Conservation (phyloP, 352 stramenopile species). For the Pythium grandisporangium region DNA sequence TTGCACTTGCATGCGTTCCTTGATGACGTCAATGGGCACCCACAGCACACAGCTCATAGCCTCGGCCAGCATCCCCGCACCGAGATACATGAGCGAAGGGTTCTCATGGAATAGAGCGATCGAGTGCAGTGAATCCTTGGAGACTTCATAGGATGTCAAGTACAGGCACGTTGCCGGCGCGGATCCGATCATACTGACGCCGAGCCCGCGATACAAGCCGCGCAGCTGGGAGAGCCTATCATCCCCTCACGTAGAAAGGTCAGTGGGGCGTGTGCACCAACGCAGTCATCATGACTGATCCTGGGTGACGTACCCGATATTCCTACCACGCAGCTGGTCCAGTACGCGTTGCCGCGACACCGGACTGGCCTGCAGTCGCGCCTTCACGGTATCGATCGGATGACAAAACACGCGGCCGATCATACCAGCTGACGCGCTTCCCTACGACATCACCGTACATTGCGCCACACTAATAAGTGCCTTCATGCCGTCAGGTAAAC, state of each 20-base stretch:
- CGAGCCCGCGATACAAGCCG: conserved; percentile 93
- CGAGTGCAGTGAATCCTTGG: conserved; percentile 41
- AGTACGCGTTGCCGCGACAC: too few relatives aligned
- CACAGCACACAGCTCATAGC: conserved; percentile 92
- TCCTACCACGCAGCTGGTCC: too few relatives aligned
- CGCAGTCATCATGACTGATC: too few relatives aligned
- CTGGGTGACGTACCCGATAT: too few relatives aligned
- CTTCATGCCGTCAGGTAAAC: too few relatives aligned
- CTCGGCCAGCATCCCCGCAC: conserved; percentile 62
- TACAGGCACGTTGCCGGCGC: conserved; percentile 96
- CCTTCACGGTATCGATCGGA: conserved; percentile 90
- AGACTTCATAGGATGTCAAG: conserved; percentile 94
- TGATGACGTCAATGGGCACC: conserved; percentile 99
- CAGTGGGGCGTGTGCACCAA: background rate
- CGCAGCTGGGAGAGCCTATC: conserved; percentile 39
- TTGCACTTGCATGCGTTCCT: conserved; percentile 97
- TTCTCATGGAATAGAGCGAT: conserved; percentile 28
- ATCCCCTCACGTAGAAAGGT: background rate
- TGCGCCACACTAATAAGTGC: too few relatives aligned
- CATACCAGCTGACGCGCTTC: conserved; percentile 77
- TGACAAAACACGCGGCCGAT: conserved; percentile 85
- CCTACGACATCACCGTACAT: too few relatives aligned
- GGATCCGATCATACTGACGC: conserved; percentile 90
- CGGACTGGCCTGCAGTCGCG: conserved; percentile 52
- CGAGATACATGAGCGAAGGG: conserved; percentile 63